Evolutionary conservation across 2,329 filamentous ascomycete species (phyloP), one percentile per base, ranked within the genome.

Genomic region (Pezizomycotina sp.): DNA sequence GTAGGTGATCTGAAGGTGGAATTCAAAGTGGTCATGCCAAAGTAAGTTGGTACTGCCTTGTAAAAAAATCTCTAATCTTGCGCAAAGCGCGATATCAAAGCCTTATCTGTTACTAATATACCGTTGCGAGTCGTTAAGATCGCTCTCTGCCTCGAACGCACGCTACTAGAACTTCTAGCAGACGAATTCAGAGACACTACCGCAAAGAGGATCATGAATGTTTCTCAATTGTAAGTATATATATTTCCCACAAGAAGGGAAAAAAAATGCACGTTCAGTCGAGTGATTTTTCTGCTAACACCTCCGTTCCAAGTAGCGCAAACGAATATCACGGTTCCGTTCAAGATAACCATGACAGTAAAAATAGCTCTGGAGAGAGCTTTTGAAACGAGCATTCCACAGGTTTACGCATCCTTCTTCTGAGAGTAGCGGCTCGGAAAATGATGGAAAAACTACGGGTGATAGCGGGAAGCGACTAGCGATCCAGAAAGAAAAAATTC

Each of bases 181-280:
- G 84, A 98, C 52, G 89, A 98, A 62, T 77, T 98, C 73, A 76
- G 71, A 24, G 89, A 98, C 59, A 83, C 84, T 63, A 81, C 71
- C 18, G 89, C 89, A 21, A 89, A 81, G 62, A 69, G 89, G 28
- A 71, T 92, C 38, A 95, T 98, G 83, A 86, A 91, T 53, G 62
- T 92, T 24, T 60, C 58, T 35, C 62, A 62, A 19, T 12, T 43
- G 39, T 43, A 35, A 22, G 39, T 20, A 6, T 29, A 8, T 15
- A 15, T 12, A 5, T 10, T 13, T 4, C n/a, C n/a, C 7, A 22
- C 8, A 6, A n/a, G n/a, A n/a, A n/a, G n/a, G n/a, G n/a, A n/a
- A n/a, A n/a, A n/a, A n/a, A n/a, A n/a, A n/a, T n/a, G n/a, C n/a
- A n/a, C n/a, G n/a, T n/a, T n/a, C n/a, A n/a, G n/a, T n/a, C n/a